Percentiles rank a stretch among this genome's conserved stretches.
Evolutionary conservation across 768 basidiomycete species (phyloP).

Genomic region (Boletus insuetus): DNA sequence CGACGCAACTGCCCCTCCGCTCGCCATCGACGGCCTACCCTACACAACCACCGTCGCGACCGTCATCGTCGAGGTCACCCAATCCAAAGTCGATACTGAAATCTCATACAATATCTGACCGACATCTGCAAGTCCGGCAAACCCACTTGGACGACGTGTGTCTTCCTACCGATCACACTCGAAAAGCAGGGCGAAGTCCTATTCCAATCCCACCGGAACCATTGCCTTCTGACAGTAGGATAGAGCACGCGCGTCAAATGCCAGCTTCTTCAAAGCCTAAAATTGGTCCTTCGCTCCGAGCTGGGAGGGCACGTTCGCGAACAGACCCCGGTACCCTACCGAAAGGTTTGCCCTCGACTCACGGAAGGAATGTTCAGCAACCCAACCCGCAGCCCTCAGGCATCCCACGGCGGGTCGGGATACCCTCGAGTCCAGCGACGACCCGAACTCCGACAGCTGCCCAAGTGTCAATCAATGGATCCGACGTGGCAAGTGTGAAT

Average conservation of each 20-base stretch:
- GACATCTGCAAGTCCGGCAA: conserved; percentile 14
- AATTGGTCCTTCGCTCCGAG: conserved; percentile 11
- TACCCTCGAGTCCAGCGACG: conserved; percentile 15
- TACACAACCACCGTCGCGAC: conserved; percentile 14
- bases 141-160: conserved; percentile 7
- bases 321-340: conserved; percentile 27
- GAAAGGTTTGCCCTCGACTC: conserved; percentile 6
- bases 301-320: conserved; percentile 28
- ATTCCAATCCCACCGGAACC: conserved; percentile 12
- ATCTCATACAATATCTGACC: conserved; percentile 18
- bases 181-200: conserved; percentile 11
- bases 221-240: not conserved
- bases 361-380: conserved; percentile 8
- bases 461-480: conserved; percentile 6
- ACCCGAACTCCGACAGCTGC: conserved; percentile 9
- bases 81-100: conserved; percentile 34
- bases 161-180: conserved; percentile 5
- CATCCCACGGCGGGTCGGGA: conserved; percentile 25
- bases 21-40: conserved; percentile 9
- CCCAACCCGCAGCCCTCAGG: conserved; percentile 15
- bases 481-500: conserved; percentile 36
- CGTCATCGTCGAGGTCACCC: conserved; percentile 25
- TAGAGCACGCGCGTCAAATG: conserved; percentile 6
- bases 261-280: conserved; percentile 8
- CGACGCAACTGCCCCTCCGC: conserved; percentile 1